Evolutionary conservation across 2,329 filamentous ascomycete genomes (phyloP), one percentile per base, ranked within the genome.

Genomic region (Fusarium nodosum): DNA sequence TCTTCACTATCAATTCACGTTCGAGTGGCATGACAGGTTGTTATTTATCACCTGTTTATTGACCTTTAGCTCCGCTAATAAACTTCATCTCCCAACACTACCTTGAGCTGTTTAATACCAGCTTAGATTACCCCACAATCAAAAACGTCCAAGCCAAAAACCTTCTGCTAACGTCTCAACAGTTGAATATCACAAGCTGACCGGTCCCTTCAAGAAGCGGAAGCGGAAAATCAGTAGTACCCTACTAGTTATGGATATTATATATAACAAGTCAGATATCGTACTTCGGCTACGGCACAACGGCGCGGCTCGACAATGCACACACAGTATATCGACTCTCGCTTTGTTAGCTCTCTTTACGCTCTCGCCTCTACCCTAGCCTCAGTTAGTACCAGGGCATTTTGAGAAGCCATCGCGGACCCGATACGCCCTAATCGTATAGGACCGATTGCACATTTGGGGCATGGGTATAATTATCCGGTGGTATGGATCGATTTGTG

Each of bases 391-490:
- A 47, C 52, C 24, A 18, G 34, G 38, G 52, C 42, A 26, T 59
- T 31, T 15, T 31, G 26, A 39, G 63, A 62, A 63, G 57, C 66
- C 41, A 59, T 66, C 57, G 36, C 41, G 33, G 45, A 36, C 51
- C 41, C 66, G n/a, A 26, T 45, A 47, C 56, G 53, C 55, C 55
- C 45, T 50, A 55, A 38, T 42, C 28, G 31, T 48, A 47, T 63
- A 69, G 62, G 66, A 68, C 66, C 62, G 57, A 69, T 60, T 70
- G 44, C 57, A 53, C 36, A 46, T 13, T 34, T 24, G 12, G 18
- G 34, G 18, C 57, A 64, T 50, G 50, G 48, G 39, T 52, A 54
- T 46, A 24, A 31, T 56, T 56, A 55, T 42, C 59, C 53, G 44
- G 34, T 46, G 36, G 38, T 42, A 50, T 44, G 36, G 36, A 30